phyloP scores from a whole-genome alignment of 371 early-diverging fungal species.

The Haplosporangium sp. region DNA sequence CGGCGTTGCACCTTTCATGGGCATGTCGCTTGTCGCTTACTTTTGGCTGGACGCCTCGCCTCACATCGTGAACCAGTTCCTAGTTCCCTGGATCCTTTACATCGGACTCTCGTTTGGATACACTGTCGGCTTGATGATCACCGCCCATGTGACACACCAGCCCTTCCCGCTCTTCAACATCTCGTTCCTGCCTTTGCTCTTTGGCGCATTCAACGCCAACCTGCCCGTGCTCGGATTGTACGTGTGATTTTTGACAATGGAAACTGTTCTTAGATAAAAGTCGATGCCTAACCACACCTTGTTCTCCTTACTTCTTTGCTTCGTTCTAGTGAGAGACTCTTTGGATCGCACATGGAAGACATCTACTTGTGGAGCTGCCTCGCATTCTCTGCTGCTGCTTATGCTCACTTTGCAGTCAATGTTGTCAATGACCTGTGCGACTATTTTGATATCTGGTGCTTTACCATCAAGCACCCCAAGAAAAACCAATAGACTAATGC shows the following conservation, averaged over 20 bases:
- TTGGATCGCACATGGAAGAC: constrained; percentile 60
- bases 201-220: constrained; percentile 77
- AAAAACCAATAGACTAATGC: constrained; percentile 24
- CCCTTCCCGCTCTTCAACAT: constrained; percentile 80
- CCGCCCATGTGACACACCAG: constrained; percentile 86
- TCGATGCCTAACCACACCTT: background rate
- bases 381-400: constrained; percentile 65
- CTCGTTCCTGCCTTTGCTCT: constrained; percentile 68
- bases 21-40: constrained; percentile 63
- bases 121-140: constrained; percentile 86
- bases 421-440: constrained; percentile 88
- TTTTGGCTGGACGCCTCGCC: constrained; percentile 83
- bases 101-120: constrained; percentile 86
- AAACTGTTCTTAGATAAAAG: no score
- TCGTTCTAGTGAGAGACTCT: constrained; percentile 48
- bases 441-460: constrained; percentile 86
- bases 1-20: constrained; percentile 74
- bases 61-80: constrained; percentile 67
- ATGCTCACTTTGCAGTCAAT: constrained; percentile 74
- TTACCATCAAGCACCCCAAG: constrained; percentile 80
- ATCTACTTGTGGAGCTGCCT: constrained; percentile 66
- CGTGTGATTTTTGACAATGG: constrained; percentile 24
- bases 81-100: constrained; percentile 75
- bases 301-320: background rate
- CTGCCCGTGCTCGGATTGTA: constrained; percentile 66